Conservation (phyloP, 805 yeast species). For the Zygoascus tannicola region DNA sequence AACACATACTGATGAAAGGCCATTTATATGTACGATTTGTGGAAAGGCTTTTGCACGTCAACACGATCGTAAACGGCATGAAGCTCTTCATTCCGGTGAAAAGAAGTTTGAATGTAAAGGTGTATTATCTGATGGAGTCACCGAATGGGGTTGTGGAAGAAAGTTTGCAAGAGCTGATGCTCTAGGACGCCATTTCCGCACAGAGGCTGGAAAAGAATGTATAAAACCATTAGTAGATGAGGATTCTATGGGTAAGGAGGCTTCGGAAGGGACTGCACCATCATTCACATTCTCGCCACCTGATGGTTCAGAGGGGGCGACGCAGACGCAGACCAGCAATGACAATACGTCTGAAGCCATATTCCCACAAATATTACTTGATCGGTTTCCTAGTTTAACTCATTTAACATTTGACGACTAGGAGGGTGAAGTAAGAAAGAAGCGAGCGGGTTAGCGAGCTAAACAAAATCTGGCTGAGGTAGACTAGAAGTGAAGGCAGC, state of each 20-base stretch:
- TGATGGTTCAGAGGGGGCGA: neutral
- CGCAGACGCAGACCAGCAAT: no score
- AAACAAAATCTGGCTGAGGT: no score
- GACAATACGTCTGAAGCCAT: no score
- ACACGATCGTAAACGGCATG: slow-evolving; percentile 71
- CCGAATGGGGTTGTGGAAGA: slow-evolving; percentile 69
- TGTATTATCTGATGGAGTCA: slow-evolving; percentile 42
- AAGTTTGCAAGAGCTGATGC: slow-evolving; percentile 73
- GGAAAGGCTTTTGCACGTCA: slow-evolving; percentile 64
- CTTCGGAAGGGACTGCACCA: neutral
- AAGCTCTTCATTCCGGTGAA: slow-evolving; percentile 62
- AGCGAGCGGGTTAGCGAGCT: no score
- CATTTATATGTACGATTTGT: slow-evolving; percentile 57
- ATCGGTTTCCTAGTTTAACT: no score
- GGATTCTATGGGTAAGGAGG: no score
- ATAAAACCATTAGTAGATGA: slow-evolving; percentile 57
- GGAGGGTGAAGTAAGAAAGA: no score
- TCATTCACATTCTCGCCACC: neutral
- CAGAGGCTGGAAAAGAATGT: slow-evolving; percentile 67
- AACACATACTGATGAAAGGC: slow-evolving; percentile 73
- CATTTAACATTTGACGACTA: no score
- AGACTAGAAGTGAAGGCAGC: no score
- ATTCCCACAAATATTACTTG: neutral
- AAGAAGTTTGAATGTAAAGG: slow-evolving; percentile 65
- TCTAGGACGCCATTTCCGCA: slow-evolving; percentile 61